Evolutionary conservation across 192 early-diverging fungal genomes (phyloP).

Genomic region (Gonapodya prolifera): DNA sequence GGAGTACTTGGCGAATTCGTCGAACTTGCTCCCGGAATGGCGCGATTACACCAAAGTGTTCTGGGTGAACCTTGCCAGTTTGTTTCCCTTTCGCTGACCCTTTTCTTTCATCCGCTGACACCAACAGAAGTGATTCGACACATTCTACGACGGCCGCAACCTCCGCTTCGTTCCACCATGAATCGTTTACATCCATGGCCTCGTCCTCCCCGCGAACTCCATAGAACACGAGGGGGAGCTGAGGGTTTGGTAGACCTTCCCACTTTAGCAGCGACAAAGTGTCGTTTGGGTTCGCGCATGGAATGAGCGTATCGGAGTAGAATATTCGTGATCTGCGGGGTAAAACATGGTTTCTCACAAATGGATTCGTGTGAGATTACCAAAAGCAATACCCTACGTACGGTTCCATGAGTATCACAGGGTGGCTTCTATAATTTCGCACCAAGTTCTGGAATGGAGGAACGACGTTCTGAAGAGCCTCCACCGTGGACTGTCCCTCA

Average conservation of each 20-base stretch:
- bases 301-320: constrained; percentile 29
- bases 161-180: constrained; percentile 39
- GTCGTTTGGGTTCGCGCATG: constrained; percentile 15
- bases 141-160: constrained; percentile 22
- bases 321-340: constrained; percentile 21
- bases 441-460: constrained; percentile 28
- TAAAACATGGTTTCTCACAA: neutral
- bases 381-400: neutral
- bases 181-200: constrained; percentile 19
- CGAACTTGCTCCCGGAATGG: constrained; percentile 43
- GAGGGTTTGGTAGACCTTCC: constrained; percentile 25
- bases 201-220: constrained; percentile 31
- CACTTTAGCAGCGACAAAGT: constrained; percentile 22
- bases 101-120: neutral
- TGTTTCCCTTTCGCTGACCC: no score
- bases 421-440: constrained; percentile 35
- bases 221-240: constrained; percentile 31
- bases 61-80: constrained; percentile 14
- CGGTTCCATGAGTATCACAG: constrained; percentile 10
- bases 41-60: constrained; percentile 38
- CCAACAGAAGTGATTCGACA: constrained; percentile 22
- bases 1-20: constrained; percentile 21
- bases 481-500: constrained; percentile 6
- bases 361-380: neutral
- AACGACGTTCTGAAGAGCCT: constrained; percentile 11